A percentile compares a stretch with the other conserved stretches of the same genome.
phyloP scores from a whole-genome alignment of 2,329 filamentous ascomycete genomes.

The Triangularia setosa region DNA sequence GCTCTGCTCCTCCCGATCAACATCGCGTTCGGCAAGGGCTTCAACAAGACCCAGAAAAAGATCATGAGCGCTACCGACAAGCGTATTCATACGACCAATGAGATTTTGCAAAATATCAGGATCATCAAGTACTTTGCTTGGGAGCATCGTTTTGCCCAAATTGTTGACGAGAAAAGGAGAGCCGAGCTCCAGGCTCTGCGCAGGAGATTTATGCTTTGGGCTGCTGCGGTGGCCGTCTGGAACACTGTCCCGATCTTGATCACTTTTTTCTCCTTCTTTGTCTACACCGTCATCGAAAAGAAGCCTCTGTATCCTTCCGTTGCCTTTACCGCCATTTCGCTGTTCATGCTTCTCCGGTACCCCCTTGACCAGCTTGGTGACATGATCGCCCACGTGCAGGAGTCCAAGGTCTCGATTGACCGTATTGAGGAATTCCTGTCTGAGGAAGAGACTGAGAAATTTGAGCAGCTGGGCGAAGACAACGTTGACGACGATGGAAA shows the following conservation, averaged over 20 bases:
- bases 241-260: conserved; percentile 93
- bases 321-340: conserved; percentile 91
- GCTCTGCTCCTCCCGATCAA: conserved; percentile 83
- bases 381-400: conserved; percentile 97
- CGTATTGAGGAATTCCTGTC: conserved; percentile 91
- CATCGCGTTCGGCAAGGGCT: conserved; percentile 80
- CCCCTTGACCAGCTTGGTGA: conserved; percentile 94
- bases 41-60: conserved; percentile 79
- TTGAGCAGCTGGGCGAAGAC: conserved; percentile 71
- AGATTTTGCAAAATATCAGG: conserved; percentile 92
- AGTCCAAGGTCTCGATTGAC: conserved; percentile 94
- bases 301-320: conserved; percentile 88
- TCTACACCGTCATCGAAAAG: conserved; percentile 86
- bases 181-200: conserved; percentile 75
- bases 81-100: conserved; percentile 93
- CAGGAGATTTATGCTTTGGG: conserved; percentile 85
- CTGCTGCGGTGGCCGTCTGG: conserved; percentile 88
- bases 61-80: conserved; percentile 94
- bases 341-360: conserved; percentile 90
- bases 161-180: conserved; percentile 83
- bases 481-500: conserved; percentile 66
- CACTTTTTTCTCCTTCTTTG: conserved; percentile 91
- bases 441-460: conserved; percentile 96
- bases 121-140: conserved; percentile 99
- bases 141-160: conserved; percentile 84